phyloP scores from a whole-genome alignment of 2,329 filamentous ascomycete genomes.

The Cladosporium cucumerinum region DNA sequence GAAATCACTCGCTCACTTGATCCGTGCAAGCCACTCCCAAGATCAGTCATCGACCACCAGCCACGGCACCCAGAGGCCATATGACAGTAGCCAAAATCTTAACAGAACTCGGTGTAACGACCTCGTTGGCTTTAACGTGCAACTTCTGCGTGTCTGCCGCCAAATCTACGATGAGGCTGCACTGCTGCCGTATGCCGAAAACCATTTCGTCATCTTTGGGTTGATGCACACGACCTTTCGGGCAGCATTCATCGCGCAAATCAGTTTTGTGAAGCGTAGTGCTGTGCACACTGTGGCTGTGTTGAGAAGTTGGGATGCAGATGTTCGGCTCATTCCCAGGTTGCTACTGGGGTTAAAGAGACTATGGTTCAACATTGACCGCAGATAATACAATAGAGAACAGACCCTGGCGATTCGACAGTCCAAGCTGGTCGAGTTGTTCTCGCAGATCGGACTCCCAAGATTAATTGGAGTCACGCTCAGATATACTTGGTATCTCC shows the following conservation, averaged over 20 bases:
- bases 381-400: neutral
- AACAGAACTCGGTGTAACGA: no score
- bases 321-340: neutral
- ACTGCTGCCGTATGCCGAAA: neutral
- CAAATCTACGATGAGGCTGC: neutral
- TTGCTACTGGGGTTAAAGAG: neutral
- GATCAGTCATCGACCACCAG: neutral
- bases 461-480: neutral
- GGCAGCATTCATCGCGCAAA: neutral
- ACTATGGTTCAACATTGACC: neutral
- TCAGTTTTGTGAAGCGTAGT: neutral
- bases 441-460: neutral
- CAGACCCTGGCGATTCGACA: neutral
- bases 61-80: neutral
- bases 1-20: neutral
- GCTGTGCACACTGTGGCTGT: neutral
- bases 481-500: neutral
- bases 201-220: neutral
- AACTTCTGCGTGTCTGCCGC: neutral
- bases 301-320: neutral
- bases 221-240: neutral
- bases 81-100: neutral
- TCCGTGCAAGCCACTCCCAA: neutral
- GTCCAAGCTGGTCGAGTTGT: neutral
- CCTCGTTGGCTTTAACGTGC: neutral